These are phyloP conservation scores for Plasmodium malariae DNA, from an alignment of 169 alveolate genomes.

Conservation along the genomic window DNA sequence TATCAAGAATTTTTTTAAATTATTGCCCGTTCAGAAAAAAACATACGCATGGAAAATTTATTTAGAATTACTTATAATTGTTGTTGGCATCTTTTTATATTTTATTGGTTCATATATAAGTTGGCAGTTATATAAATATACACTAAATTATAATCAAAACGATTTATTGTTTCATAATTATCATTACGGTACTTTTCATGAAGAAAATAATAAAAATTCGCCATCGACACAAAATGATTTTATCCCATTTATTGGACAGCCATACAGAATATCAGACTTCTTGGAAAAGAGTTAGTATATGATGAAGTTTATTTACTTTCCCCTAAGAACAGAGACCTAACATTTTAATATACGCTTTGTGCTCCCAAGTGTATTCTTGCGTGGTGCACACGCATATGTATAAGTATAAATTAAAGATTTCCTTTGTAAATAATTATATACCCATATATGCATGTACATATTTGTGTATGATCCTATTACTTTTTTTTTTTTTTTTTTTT, in stretches of 20 bases:
- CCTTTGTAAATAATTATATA: too few relatives aligned
- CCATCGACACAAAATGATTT: conserved; percentile 67
- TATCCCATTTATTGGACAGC: conserved; percentile 73
- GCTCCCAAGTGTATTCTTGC: too few relatives aligned
- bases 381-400: too few relatives aligned
- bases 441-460: too few relatives aligned
- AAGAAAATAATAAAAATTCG: conserved; percentile 48
- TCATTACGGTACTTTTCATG: conserved; percentile 72
- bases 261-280: conserved; percentile 69
- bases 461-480: too few relatives aligned
- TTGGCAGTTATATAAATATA: conserved; percentile 71
- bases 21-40: conserved; percentile 71
- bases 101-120: conserved; percentile 68
- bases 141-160: conserved; percentile 60
- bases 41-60: conserved; percentile 71
- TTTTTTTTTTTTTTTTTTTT: too few relatives aligned
- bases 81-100: conserved; percentile 53
- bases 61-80: conserved; percentile 45
- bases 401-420: too few relatives aligned
- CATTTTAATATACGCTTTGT: too few relatives aligned
- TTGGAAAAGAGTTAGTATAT: conserved; percentile 53
- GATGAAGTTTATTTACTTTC: too few relatives aligned
- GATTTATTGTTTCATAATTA: conserved; percentile 49
- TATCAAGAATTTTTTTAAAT: conserved; percentile 65
- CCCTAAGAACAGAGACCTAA: too few relatives aligned